A percentile compares a stretch with the other conserved stretches of the same genome.
Conservation (phyloP, 192 early-diverging fungal species). For the Pilaira anomala region DNA sequence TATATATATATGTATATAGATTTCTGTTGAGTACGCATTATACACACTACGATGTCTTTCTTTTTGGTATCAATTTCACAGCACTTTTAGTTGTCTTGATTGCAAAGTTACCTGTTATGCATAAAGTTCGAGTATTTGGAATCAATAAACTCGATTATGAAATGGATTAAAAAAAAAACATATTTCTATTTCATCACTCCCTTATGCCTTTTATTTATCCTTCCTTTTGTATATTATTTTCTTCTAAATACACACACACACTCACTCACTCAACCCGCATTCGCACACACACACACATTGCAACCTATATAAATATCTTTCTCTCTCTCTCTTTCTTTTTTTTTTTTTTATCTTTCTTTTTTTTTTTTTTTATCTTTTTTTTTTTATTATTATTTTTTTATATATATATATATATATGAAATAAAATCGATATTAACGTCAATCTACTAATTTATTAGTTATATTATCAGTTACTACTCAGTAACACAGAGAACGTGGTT, state of each 20-base stretch:
- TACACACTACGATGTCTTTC: constrained; percentile 88
- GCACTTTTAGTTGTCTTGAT: constrained; percentile 81
- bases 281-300: neutral
- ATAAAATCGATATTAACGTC: too few species aligned
- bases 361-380: neutral
- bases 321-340: neutral
- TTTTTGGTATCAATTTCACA: constrained; percentile 88
- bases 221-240: neutral
- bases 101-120: constrained; percentile 89
- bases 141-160: constrained; percentile 59
- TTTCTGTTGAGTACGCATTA: constrained; percentile 96
- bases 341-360: neutral
- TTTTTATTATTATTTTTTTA: too few species aligned
- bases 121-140: constrained; percentile 91
- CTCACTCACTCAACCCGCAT: neutral
- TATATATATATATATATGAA: too few species aligned
- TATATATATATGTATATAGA: constrained; percentile 30
- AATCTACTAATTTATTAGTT: too few species aligned
- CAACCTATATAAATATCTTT: neutral
- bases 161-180: constrained; percentile 16
- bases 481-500: neutral
- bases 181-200: too few species aligned
- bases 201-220: too few species aligned
- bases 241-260: neutral
- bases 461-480: too few species aligned